Conservation (phyloP, 1,139 yeast genomes). For the Suhomyces maxii region DNA sequence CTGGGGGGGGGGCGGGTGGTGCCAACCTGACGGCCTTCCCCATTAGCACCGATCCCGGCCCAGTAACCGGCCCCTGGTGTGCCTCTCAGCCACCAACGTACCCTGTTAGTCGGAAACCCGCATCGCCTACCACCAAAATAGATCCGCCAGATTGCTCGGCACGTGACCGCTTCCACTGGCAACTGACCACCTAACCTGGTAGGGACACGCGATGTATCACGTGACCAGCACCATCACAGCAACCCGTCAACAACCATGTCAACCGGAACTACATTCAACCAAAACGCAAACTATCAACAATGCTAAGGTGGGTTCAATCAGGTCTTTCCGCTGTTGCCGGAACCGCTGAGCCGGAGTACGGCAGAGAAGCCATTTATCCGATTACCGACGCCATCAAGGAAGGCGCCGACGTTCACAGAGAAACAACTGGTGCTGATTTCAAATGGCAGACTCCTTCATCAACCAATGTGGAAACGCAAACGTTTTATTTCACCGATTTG, state of each 20-base stretch:
- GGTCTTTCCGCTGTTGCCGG: constrained; percentile 94
- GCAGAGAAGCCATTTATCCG: constrained; percentile 88
- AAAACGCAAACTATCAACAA: constrained; percentile 17
- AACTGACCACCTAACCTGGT: too few relatives aligned
- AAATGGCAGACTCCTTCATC: constrained; percentile 71
- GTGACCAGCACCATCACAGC: not conserved
- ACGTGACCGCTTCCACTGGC: too few relatives aligned
- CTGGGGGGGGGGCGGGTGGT: too few relatives aligned
- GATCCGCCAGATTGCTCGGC: too few relatives aligned
- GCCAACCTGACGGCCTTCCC: too few relatives aligned
- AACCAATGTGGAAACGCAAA: constrained; percentile 94
- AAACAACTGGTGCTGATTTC: constrained; percentile 64
- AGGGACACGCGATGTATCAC: too few relatives aligned
- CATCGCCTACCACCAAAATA: too few relatives aligned
- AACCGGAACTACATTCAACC: not conserved
- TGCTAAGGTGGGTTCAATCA: constrained; percentile 87
- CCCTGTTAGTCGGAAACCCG: too few relatives aligned
- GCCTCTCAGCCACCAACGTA: too few relatives aligned
- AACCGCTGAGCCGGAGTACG: constrained; percentile 95
- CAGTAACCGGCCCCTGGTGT: too few relatives aligned
- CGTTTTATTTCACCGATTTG: constrained; percentile 76
- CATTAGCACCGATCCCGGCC: too few relatives aligned
- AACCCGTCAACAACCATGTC: not conserved
- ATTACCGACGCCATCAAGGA: constrained; percentile 56
- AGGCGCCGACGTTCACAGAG: constrained; percentile 40